Conservation (phyloP, 345 rosid species). For the Limnanthes douglasii region DNA sequence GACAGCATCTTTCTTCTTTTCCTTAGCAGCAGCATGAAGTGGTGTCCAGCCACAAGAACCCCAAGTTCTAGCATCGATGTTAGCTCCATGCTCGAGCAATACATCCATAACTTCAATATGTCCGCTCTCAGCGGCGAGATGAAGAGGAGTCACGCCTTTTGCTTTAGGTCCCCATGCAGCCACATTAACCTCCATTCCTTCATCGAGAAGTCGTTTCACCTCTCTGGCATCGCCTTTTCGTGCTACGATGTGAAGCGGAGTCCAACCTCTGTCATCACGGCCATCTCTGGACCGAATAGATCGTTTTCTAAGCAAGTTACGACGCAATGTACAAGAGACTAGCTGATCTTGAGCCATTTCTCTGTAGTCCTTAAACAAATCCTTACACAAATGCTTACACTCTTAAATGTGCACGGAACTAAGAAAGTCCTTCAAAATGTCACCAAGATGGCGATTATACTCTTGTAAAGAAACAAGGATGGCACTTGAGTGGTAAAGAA, state of each 20-base stretch:
- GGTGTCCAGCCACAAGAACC: slow-evolving; percentile 99
- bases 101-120: slow-evolving; percentile 84
- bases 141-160: slow-evolving; percentile 78
- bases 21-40: slow-evolving; percentile 83
- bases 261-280: slow-evolving; percentile 89
- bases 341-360: slow-evolving; percentile 37
- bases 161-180: slow-evolving; percentile 88
- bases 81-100: slow-evolving; percentile 83
- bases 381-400: too few relatives aligned
- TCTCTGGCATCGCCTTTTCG: slow-evolving; percentile 71
- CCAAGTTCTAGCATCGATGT: slow-evolving; percentile 86
- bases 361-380: background rate
- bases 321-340: slow-evolving; percentile 30
- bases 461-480: slow-evolving; percentile 5
- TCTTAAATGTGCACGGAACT: too few relatives aligned
- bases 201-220: slow-evolving; percentile 63
- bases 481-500: background rate
- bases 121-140: slow-evolving; percentile 98
- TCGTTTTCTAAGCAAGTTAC: slow-evolving; percentile 43
- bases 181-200: slow-evolving; percentile 75
- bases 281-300: slow-evolving; percentile 29
- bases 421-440: background rate
- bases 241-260: slow-evolving; percentile 70
- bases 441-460: slow-evolving; percentile 2
- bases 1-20: slow-evolving; percentile 69